A percentile compares a stretch with the other conserved stretches of the same genome.
These are phyloP conservation scores for Lepidium sativum DNA, from an alignment of 345 rosid genomes.

Conservation along the genomic window DNA sequence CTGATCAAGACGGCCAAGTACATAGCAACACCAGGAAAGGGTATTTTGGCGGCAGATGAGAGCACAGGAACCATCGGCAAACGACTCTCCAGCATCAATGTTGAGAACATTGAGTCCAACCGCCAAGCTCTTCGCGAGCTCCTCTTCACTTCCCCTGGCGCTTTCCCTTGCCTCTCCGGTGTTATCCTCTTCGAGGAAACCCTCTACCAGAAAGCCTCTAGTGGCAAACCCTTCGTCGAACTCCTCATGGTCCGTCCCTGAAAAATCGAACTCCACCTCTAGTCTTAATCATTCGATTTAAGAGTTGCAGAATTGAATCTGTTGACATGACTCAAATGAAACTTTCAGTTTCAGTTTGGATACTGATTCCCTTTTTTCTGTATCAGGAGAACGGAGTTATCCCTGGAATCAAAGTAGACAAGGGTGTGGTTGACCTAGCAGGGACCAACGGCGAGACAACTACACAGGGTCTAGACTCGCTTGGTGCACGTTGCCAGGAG, in stretches of 20 bases:
- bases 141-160: slow-evolving; percentile 70
- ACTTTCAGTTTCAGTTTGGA: background rate
- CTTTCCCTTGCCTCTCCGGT: slow-evolving; percentile 74
- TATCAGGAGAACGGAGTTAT: slow-evolving; percentile 56
- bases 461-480: slow-evolving; percentile 84
- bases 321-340: slow-evolving; percentile 5
- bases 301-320: background rate
- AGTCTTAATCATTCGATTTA: background rate
- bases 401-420: slow-evolving; percentile 94
- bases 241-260: slow-evolving; percentile 38
- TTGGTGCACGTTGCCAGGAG: slow-evolving; percentile 72
- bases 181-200: slow-evolving; percentile 96
- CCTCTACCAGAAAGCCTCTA: slow-evolving; percentile 72
- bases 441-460: slow-evolving; percentile 91
- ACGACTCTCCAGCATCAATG: slow-evolving; percentile 81
- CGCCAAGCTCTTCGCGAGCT: slow-evolving; percentile 94
- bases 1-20: slow-evolving; percentile 81
- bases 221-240: slow-evolving; percentile 76
- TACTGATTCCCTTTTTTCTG: background rate
- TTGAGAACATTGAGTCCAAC: slow-evolving; percentile 87
- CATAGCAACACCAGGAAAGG: slow-evolving; percentile 93
- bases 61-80: slow-evolving; percentile 97
- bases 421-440: slow-evolving; percentile 77
- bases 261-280: background rate
- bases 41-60: slow-evolving; percentile 92